Conservation (phyloP, 257 asterid species). For the Capsicum rhomboideum region DNA sequence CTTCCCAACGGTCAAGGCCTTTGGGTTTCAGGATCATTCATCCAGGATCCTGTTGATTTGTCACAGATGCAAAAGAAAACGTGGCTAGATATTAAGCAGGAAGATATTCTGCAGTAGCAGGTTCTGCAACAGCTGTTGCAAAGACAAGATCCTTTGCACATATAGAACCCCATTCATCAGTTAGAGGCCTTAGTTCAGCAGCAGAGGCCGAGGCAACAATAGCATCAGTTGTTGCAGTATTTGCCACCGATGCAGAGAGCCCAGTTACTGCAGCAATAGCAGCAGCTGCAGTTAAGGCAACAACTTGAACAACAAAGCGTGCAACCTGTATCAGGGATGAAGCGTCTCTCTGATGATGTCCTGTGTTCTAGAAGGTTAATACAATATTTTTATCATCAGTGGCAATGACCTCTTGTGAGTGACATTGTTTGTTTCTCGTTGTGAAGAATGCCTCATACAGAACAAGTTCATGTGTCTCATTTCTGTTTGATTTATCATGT, state of each 20-base stretch:
- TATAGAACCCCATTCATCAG: too few relatives aligned
- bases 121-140: constrained; percentile 64
- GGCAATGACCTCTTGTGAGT: constrained; percentile 91
- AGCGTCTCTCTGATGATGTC: constrained; percentile 80
- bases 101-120: constrained; percentile 71
- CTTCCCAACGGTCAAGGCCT: constrained; percentile 29
- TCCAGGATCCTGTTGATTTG: too few relatives aligned
- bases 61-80: constrained; percentile 93
- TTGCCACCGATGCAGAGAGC: constrained; percentile 77
- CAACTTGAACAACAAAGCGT: constrained; percentile 67
- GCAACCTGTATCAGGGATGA: constrained; percentile 56
- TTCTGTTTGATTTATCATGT: not conserved
- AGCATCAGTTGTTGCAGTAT: constrained; percentile 69
- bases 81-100: constrained; percentile 84
- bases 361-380: constrained; percentile 89
- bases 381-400: constrained; percentile 92
- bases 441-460: not conserved
- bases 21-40: constrained; percentile 46
- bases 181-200: constrained; percentile 77
- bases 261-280: constrained; percentile 59
- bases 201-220: constrained; percentile 77
- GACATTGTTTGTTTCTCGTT: not conserved
- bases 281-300: constrained; percentile 64
- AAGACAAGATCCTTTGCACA: constrained; percentile 64
- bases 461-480: not conserved